A percentile compares a stretch with the other conserved stretches of the same genome.
Evolutionary conservation across 2,329 filamentous ascomycete genomes (phyloP).

Genomic region (Pseudocercospora crystallina): DNA sequence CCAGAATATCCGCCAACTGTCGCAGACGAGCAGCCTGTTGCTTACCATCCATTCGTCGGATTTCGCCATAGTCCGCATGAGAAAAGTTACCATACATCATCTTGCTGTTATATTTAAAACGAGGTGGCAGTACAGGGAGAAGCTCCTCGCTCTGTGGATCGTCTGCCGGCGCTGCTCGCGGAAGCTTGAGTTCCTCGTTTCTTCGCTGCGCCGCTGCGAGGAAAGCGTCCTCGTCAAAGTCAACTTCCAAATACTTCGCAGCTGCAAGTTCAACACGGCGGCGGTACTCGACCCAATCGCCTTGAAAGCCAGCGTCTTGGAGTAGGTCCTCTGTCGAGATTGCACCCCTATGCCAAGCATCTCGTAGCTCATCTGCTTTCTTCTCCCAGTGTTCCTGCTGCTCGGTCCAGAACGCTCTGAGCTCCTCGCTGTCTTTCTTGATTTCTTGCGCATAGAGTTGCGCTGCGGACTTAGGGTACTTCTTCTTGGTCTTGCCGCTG

Average conservation of each 20-base stretch:
- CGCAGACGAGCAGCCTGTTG: conserved; percentile 20
- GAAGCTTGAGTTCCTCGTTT: too few species aligned
- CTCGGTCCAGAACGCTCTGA: not conserved
- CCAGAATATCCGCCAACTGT: conserved; percentile 22
- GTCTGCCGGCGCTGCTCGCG: not conserved
- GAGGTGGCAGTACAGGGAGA: conserved; percentile 5
- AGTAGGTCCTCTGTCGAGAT: conserved; percentile 14
- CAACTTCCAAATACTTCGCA: conserved; percentile 12
- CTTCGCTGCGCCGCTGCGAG: too few species aligned
- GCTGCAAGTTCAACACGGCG: conserved; percentile 20
- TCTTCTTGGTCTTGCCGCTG: conserved; percentile 11
- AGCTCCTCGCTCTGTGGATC: too few species aligned
- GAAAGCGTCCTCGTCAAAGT: not conserved
- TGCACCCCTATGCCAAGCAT: conserved; percentile 5
- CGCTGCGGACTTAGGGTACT: conserved; percentile 12
- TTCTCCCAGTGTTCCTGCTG: conserved; percentile 21
- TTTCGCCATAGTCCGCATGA: conserved; percentile 14
- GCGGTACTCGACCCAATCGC: conserved; percentile 15
- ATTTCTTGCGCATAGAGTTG: conserved; percentile 18
- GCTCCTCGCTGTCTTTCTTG: not conserved
- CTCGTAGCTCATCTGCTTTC: conserved; percentile 9
- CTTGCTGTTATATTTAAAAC: conserved; percentile 11
- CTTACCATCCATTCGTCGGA: conserved; percentile 18
- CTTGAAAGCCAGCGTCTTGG: conserved; percentile 13
- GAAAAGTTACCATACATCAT: conserved; percentile 26